Evolutionary conservation across 2,329 filamentous ascomycete genomes (phyloP).

Genomic region (Fusarium pseudoanthophilum): DNA sequence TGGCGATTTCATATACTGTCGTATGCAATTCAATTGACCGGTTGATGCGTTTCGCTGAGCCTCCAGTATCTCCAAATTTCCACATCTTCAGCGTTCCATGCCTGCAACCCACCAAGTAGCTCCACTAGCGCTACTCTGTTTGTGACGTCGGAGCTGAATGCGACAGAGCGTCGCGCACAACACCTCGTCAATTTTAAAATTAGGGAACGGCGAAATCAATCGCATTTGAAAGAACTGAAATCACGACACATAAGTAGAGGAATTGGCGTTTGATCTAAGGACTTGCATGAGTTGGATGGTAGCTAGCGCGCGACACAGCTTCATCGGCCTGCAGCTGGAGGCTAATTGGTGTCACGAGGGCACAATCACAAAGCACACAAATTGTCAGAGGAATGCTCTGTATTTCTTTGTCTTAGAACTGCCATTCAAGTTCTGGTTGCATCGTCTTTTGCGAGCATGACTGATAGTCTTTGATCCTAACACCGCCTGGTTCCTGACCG

Average conservation of each 20-base stretch:
- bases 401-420: slow-evolving; percentile 44
- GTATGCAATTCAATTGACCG: neutral
- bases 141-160: slow-evolving; percentile 27
- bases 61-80: neutral
- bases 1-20: neutral
- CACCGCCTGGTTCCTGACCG: slow-evolving; percentile 48
- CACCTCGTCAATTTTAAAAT: neutral
- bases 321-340: neutral
- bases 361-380: slow-evolving; percentile 15
- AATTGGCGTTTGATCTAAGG: neutral
- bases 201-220: neutral
- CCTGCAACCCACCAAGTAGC: neutral
- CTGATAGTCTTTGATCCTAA: slow-evolving; percentile 46
- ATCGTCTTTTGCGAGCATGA: slow-evolving; percentile 43
- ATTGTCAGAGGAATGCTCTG: slow-evolving; percentile 37
- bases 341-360: slow-evolving; percentile 13
- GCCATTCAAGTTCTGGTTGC: slow-evolving; percentile 40
- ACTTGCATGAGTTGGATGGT: neutral
- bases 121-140: neutral
- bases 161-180: slow-evolving; percentile 17
- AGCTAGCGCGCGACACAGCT: neutral
- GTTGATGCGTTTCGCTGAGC: neutral
- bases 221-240: neutral
- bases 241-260: neutral
- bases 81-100: neutral